phyloP scores from a whole-genome alignment of 2,329 filamentous ascomycete genomes.

The Xylaria sp. region DNA sequence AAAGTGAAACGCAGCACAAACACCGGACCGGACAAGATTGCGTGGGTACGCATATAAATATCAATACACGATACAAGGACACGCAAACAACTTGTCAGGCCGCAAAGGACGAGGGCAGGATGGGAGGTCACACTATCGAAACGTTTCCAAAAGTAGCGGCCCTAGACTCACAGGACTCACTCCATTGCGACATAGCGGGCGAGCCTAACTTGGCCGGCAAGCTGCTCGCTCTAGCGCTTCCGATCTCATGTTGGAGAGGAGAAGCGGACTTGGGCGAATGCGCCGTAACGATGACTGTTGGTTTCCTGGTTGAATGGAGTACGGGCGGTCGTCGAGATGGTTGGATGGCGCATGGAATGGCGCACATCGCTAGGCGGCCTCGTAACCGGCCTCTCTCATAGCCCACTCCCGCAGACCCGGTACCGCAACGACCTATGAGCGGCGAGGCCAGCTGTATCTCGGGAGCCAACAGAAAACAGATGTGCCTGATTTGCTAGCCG shows the following conservation, averaged over 20 bases:
- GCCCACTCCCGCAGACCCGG: conserved; percentile 12
- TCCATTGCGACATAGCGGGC: neutral
- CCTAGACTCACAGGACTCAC: neutral
- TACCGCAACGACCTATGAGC: conserved; percentile 19
- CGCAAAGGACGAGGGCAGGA: conserved; percentile 13
- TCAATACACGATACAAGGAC: conserved; percentile 14
- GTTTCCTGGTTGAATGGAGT: conserved; percentile 14
- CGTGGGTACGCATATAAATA: conserved; percentile 13
- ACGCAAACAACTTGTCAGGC: conserved; percentile 17
- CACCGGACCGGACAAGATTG: conserved; percentile 5
- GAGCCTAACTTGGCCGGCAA: conserved; percentile 5
- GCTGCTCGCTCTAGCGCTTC: conserved; percentile 6
- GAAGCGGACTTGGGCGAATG: conserved; percentile 13
- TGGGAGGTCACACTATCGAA: conserved; percentile 1
- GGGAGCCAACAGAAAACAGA: conserved; percentile 31
- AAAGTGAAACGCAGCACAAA: conserved; percentile 11
- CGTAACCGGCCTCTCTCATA: conserved; percentile 10
- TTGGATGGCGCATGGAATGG: conserved; percentile 8
- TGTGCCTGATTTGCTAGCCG: conserved; percentile 28
- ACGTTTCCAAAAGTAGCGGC: neutral
- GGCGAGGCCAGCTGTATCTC: conserved; percentile 19
- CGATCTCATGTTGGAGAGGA: conserved; percentile 8
- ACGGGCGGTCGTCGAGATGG: conserved; percentile 14
- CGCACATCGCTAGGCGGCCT: conserved; percentile 6
- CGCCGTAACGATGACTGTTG: conserved; percentile 14